Evolutionary conservation across 1,284 basidiomycete genomes (phyloP).

Genomic region (Peniophora sp.): DNA sequence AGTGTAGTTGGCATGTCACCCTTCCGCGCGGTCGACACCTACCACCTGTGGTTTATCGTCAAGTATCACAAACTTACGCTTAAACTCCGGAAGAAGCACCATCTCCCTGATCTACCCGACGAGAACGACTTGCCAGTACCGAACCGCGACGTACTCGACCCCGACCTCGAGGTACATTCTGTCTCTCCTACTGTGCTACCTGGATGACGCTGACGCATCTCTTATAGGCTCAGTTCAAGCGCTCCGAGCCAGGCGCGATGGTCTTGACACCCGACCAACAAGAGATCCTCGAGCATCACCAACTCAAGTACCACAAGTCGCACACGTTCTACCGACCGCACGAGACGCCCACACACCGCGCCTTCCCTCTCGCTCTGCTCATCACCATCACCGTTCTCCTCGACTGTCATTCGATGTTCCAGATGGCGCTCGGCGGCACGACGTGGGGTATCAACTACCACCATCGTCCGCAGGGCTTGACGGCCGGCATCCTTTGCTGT

Average conservation of each 20-base stretch:
- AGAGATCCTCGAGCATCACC: conserved; percentile 3
- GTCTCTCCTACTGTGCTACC: no score
- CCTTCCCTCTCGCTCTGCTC: conserved; percentile 7
- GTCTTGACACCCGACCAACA: conserved; percentile 5
- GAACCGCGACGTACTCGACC: conserved; percentile 2
- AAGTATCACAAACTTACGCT: conserved; percentile 1
- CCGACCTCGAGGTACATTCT: conserved; percentile 1
- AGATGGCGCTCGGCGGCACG: conserved; percentile 8
- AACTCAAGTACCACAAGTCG: conserved; percentile 2
- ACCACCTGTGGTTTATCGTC: conserved; percentile 8
- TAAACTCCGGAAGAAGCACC: conserved; percentile 3
- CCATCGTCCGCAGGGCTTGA: neutral
- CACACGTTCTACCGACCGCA: conserved; percentile 10
- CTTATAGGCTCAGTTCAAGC: neutral
- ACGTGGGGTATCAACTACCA: conserved; percentile 9
- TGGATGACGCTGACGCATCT: no score
- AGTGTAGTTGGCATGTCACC: conserved; percentile 6
- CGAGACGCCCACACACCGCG: conserved; percentile 7
- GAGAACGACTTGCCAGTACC: conserved; percentile 7
- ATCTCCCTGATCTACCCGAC: conserved; percentile 5
- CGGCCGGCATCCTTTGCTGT: conserved; percentile 5
- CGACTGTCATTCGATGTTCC: conserved; percentile 10
- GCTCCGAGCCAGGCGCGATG: neutral
- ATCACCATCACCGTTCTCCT: conserved; percentile 6
- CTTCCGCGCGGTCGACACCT: conserved; percentile 9